These are phyloP conservation scores for Podila epicladia DNA, from an alignment of 192 early-diverging fungal genomes.

Conservation along the genomic window DNA sequence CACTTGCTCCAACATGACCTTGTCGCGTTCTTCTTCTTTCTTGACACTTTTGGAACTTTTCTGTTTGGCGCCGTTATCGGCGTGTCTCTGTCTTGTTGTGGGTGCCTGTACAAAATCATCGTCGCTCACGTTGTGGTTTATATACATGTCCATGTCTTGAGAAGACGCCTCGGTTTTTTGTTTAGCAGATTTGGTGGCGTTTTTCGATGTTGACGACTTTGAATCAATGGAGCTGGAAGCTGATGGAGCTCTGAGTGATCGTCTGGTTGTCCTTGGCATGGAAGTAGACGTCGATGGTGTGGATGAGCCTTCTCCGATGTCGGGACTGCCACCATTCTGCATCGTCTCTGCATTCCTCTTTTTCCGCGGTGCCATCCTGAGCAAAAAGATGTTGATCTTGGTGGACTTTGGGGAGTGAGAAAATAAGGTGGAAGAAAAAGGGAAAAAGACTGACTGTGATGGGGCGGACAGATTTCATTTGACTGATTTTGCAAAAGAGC, in stretches of 20 bases:
- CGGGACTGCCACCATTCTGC: neutral
- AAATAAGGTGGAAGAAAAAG: too few relatives aligned
- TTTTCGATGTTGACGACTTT: neutral
- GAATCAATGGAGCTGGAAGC: neutral
- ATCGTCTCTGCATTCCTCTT: neutral
- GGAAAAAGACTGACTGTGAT: too few relatives aligned
- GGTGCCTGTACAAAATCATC: slow-evolving; percentile 11
- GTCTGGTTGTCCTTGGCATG: neutral
- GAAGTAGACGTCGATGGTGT: neutral
- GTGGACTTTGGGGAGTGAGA: too few relatives aligned
- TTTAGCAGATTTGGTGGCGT: slow-evolving; percentile 30
- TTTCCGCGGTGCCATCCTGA: neutral
- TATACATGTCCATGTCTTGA: neutral
- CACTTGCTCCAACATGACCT: too few relatives aligned
- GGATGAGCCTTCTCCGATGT: neutral
- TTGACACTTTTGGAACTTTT: too few relatives aligned
- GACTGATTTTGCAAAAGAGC: too few relatives aligned
- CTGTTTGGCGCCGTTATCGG: neutral
- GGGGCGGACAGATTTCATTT: too few relatives aligned
- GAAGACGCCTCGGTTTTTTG: neutral
- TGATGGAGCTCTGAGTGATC: neutral
- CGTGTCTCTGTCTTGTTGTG: neutral
- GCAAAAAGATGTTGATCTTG: neutral
- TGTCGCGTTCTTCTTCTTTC: too few relatives aligned
- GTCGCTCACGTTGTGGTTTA: slow-evolving; percentile 14